Evolutionary conservation across 495 filamentous ascomycete species (phyloP).

Genomic region (Usnea hakonensis): DNA sequence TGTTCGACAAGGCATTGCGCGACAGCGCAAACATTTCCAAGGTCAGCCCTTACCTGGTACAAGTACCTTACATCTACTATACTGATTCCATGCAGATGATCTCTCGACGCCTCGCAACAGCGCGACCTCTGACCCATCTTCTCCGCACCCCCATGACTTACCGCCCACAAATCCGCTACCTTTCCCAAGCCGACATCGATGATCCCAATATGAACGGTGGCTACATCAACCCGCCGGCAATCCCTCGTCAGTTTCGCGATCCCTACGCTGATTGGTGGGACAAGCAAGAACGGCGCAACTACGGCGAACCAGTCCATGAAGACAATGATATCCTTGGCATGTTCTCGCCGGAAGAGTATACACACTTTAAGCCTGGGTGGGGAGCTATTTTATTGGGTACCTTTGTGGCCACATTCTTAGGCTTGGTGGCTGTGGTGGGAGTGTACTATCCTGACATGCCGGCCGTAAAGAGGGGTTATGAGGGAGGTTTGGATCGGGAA

Average conservation of each 20-base stretch:
- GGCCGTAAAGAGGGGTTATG: constrained; percentile 68
- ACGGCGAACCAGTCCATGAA: constrained; percentile 90
- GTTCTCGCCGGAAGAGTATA: constrained; percentile 85
- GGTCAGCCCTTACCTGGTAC: not conserved
- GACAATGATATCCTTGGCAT: constrained; percentile 93
- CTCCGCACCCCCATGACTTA: constrained; percentile 26
- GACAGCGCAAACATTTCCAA: not conserved
- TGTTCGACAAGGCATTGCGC: not conserved
- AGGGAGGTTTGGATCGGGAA: constrained; percentile 75
- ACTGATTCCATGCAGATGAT: constrained; percentile 33
- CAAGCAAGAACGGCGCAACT: constrained; percentile 92
- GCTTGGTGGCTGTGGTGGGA: constrained; percentile 63
- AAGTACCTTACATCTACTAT: not conserved
- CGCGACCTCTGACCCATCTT: constrained; percentile 33
- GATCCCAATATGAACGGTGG: constrained; percentile 84
- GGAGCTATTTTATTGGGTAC: constrained; percentile 63
- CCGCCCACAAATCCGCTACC: constrained; percentile 41
- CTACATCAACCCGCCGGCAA: constrained; percentile 76
- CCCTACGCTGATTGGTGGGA: constrained; percentile 97
- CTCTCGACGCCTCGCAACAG: constrained; percentile 33
- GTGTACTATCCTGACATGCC: constrained; percentile 78
- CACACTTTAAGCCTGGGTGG: constrained; percentile 65
- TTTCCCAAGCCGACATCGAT: constrained; percentile 53
- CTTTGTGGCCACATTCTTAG: constrained; percentile 63
- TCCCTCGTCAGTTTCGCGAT: constrained; percentile 85